Percentiles rank a stretch among this genome's conserved stretches.
Conservation (phyloP, 208 protist genomes). For the Blechomonas ayalai region DNA sequence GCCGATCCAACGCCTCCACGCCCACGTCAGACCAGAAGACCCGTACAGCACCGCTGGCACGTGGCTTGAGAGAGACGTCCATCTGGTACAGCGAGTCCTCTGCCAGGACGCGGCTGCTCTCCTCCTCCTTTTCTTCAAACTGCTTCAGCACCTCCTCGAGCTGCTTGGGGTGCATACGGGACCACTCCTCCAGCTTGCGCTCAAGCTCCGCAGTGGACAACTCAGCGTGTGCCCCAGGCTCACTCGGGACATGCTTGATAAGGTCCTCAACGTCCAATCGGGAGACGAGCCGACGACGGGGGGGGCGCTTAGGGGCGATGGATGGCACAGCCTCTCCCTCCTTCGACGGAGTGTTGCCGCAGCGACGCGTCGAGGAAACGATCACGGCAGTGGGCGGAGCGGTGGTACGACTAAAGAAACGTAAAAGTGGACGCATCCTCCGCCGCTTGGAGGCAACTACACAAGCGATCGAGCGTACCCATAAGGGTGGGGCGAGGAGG, state of each 20-base stretch:
- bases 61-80: slow-evolving; percentile 79
- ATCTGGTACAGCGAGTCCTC: slow-evolving; percentile 89
- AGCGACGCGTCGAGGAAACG: neutral
- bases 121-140: slow-evolving; percentile 59
- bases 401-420: neutral
- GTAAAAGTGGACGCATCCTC: neutral
- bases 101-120: slow-evolving; percentile 62
- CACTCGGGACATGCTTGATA: slow-evolving; percentile 50
- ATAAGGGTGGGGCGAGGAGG: too few relatives aligned
- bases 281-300: slow-evolving; percentile 40
- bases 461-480: too few relatives aligned
- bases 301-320: slow-evolving; percentile 59
- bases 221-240: slow-evolving; percentile 76
- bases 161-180: slow-evolving; percentile 53
- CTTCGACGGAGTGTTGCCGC: neutral
- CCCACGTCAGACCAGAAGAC: slow-evolving; percentile 88
- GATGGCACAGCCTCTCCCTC: slow-evolving; percentile 12
- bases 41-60: slow-evolving; percentile 45
- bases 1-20: slow-evolving; percentile 43
- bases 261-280: slow-evolving; percentile 50
- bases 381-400: neutral
- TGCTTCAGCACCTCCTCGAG: slow-evolving; percentile 52
- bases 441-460: too few relatives aligned
- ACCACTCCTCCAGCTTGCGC: slow-evolving; percentile 77
- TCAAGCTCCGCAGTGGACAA: slow-evolving; percentile 80